Base-by-base conservation (phyloP, 2,329 filamentous ascomycete genomes). In the Camillea tinctor region DNA sequence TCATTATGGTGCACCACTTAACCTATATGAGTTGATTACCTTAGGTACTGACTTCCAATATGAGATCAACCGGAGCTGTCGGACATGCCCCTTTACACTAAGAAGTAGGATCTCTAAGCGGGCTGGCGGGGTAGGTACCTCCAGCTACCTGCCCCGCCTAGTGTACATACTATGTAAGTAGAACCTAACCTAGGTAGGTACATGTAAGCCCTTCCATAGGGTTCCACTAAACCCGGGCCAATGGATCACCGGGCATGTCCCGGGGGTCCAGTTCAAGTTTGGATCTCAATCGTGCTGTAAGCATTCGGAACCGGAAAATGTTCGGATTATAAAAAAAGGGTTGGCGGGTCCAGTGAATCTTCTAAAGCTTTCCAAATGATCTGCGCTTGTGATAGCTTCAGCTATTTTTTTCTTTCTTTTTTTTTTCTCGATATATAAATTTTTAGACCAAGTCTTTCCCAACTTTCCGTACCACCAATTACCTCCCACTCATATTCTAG, bases 301-400 rank as follows among this genome's bases (percentile, higher is more conserved):
- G n/a, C n/a, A 15, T n/a, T 52, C 44, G 55, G 58, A 13, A 40
- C 51, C 30, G 71, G 71, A 72, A 72, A 72, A 72, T n/a, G 71
- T 67, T 63, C 30, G 59, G 69, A 64, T 54, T n/a, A 62, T 64
- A 64, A 68, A 67, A 68, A 68, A 69, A 66, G n/a, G 58, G 66
- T 60, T 63, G 61, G 66, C 26, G 26, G 26, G 60, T 65, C 66
- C 55, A 61, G 61, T 66, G 62, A 64, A 70, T 55, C 64, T 71
- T 71, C 70, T 59, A 72, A 68, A 70, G 66, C 69, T 68, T 72
- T 71, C 69, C 54, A 66, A 64, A 64, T 60, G 61, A 59, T 66
- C 67, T 66, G 65, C 59, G 58, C 55, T 66, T 63, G 67, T 58
- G 69, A 71, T 71, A 71, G 69, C 69, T 67, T 71, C 69, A 69